Conservation (phyloP, 2,329 filamentous ascomycete species). For the Colletotrichum eremochloae region DNA sequence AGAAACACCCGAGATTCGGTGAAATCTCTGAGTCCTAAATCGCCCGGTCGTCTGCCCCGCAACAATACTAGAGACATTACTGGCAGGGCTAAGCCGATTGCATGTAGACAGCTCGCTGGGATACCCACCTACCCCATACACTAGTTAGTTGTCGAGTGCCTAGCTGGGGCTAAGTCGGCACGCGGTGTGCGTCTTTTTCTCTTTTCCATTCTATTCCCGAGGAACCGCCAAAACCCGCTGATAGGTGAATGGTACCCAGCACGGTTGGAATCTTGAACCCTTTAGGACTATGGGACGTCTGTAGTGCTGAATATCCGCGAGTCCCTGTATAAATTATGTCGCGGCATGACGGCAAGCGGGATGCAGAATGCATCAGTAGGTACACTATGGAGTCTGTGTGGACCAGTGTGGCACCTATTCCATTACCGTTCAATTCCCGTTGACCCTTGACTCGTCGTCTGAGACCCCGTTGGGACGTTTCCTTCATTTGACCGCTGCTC, state of each 20-base stretch:
- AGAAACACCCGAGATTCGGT: not conserved
- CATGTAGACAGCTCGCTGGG: not conserved
- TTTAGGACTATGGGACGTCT: not conserved
- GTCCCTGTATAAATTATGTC: not conserved
- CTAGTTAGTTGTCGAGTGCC: not conserved
- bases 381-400: not conserved
- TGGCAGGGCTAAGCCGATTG: not conserved
- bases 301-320: not conserved
- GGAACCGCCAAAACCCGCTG: not conserved
- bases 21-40: not conserved
- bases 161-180: not conserved
- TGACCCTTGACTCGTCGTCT: not conserved
- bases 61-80: not conserved
- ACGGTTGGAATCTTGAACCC: not conserved
- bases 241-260: not conserved
- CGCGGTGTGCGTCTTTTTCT: not conserved
- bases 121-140: not conserved
- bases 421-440: conserved; percentile 20
- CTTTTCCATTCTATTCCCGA: conserved; percentile 7
- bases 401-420: not conserved
- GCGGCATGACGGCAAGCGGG: not conserved
- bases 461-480: not conserved
- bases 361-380: not conserved
- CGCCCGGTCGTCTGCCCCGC: not conserved
- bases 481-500: not conserved